Evolutionary conservation across 73 alveolate genomes (phyloP).

Genomic region (Stentor roeselii): DNA sequence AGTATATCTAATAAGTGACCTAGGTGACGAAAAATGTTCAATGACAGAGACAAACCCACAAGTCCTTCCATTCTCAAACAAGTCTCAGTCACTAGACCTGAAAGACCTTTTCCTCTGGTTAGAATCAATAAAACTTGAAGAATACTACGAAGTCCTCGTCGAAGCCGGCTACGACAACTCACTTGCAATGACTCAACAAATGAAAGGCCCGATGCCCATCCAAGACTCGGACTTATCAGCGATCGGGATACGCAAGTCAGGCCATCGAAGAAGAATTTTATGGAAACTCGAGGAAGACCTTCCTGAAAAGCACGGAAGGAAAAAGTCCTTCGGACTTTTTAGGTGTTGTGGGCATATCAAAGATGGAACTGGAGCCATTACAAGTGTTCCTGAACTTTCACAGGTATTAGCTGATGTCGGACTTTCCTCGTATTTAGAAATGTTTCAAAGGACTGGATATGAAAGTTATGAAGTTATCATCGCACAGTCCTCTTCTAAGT

Average conservation of each 20-base stretch:
- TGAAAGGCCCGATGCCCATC: conserved; percentile 1
- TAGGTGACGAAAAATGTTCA: neutral
- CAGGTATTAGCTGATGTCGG: neutral
- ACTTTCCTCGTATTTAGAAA: neutral
- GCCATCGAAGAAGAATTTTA: conserved; percentile 7
- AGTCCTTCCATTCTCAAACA: neutral
- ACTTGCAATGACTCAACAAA: neutral
- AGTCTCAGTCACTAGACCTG: neutral
- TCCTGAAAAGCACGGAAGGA: neutral
- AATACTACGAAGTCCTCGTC: neutral
- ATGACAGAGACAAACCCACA: neutral
- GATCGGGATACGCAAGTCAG: neutral
- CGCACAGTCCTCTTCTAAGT: neutral
- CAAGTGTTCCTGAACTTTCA: neutral
- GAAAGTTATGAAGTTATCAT: neutral
- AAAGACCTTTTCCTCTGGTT: neutral
- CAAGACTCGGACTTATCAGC: neutral
- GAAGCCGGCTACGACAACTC: conserved; percentile 15
- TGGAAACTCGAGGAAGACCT: conserved; percentile 15
- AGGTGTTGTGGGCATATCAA: neutral
- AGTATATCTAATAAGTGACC: neutral
- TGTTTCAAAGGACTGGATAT: neutral
- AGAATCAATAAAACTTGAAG: neutral
- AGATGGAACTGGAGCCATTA: neutral
- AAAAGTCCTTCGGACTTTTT: neutral